Evolutionary conservation across 1,284 basidiomycete species (phyloP), one percentile per base, ranked within the genome.

Genomic region (Cronartium quercuum): DNA sequence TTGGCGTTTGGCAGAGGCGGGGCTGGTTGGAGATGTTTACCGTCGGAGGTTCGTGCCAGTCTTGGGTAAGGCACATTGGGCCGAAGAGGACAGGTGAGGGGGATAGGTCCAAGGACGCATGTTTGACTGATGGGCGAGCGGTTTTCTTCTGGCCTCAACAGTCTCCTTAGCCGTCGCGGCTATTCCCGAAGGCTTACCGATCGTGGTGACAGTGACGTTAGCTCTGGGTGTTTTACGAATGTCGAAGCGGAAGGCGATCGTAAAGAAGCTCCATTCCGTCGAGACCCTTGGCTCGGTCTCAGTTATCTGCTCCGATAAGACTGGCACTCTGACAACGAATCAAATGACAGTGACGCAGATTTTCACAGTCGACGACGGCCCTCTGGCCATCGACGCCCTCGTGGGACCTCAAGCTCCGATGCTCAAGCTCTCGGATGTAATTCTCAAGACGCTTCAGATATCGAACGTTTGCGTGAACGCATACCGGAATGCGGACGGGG

Each of bases 21-120:
- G 87, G 90, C 13, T 96, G 93, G 93, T 83, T 98, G 10, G 94
- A 97, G 67, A 97, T 98, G 95, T 98, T 98, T 80, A 98, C 94
- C 10, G 97, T 98, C 77, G 94, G 94, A 84, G 92, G 92, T 92
- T 79, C 68, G 86, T 82, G 60, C n/a, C 18, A 35, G 55, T 66
- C 34, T 71, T 40, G 61, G 47, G 47, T 51, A 51, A 51, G 47
- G 47, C 47, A 51, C 21, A 18, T 51, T 51, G 10, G 47, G 21
- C 21, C n/a, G n/a, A n/a, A n/a, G n/a, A n/a, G n/a, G n/a, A n/a
- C n/a, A n/a, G n/a, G n/a, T n/a, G n/a, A n/a, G n/a, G n/a, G n/a
- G n/a, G n/a, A n/a, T n/a, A n/a, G n/a, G n/a, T n/a, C n/a, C n/a
- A n/a, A n/a, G n/a, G n/a, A n/a, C n/a, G n/a, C n/a, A n/a, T n/a